A percentile compares a stretch with the other conserved stretches of the same genome.
phyloP scores from a whole-genome alignment of 1,139 yeast genomes.

The Magnusiomyces fungicola region DNA sequence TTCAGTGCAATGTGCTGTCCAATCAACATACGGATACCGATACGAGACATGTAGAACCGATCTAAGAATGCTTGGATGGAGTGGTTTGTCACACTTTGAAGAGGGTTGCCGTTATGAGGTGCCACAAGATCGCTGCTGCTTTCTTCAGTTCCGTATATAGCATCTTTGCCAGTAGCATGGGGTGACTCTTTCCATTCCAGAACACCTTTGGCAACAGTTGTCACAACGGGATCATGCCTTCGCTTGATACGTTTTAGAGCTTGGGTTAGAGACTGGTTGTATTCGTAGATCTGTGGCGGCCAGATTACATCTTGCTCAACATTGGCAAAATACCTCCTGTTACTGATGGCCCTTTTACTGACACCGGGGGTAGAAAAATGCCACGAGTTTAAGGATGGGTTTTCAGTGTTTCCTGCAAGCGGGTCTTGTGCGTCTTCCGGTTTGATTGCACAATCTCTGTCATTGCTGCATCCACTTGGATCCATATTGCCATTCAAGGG shows the following conservation, averaged over 20 bases:
- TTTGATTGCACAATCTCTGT: slow-evolving; percentile 25
- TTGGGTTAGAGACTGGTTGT: slow-evolving; percentile 60
- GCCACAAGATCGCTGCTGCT: too few relatives aligned
- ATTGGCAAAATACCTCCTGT: slow-evolving; percentile 51
- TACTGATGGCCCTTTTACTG: slow-evolving; percentile 15
- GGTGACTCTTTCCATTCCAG: slow-evolving; percentile 64
- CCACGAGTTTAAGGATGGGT: slow-evolving; percentile 18
- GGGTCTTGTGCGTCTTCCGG: slow-evolving; percentile 23
- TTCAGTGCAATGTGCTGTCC: slow-evolving; percentile 82
- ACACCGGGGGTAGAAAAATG: slow-evolving; percentile 10
- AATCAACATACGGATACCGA: slow-evolving; percentile 82
- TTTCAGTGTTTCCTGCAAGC: slow-evolving; percentile 10
- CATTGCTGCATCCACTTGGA: background rate
- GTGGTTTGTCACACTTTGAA: slow-evolving; percentile 37
- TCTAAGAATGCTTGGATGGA: slow-evolving; percentile 74
- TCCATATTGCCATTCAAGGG: slow-evolving; percentile 6
- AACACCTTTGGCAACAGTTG: slow-evolving; percentile 89
- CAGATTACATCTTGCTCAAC: slow-evolving; percentile 48
- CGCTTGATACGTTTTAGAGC: slow-evolving; percentile 64
- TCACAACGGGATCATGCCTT: slow-evolving; percentile 89
- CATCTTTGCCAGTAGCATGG: background rate
- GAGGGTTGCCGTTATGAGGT: too few relatives aligned
- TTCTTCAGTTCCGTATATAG: too few relatives aligned
- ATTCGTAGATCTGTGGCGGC: slow-evolving; percentile 72
- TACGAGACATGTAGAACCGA: slow-evolving; percentile 77